Conservation (phyloP, 305 asterid species). For the Striga hermonthica region DNA sequence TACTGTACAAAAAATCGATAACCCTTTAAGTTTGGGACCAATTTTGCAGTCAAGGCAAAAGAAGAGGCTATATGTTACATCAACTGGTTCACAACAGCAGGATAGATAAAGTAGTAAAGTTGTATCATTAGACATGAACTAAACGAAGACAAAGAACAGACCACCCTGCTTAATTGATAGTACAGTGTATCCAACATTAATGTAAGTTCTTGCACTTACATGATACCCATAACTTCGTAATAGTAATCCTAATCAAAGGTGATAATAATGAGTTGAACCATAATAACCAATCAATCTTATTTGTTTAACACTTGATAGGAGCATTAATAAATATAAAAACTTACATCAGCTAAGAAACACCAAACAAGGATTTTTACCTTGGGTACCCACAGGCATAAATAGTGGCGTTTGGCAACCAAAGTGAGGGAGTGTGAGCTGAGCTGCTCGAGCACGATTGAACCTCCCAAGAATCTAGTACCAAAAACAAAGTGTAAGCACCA, state of each 20-base stretch:
- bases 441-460: conserved; percentile 96
- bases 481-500: conserved; percentile 19
- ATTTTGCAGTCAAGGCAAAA: too few species aligned
- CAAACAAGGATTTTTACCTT: conserved; percentile 47
- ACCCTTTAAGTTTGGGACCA: too few species aligned
- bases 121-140: too few species aligned
- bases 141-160: too few species aligned
- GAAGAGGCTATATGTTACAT: background rate
- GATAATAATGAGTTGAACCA: background rate
- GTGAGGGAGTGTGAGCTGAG: conserved; percentile 84
- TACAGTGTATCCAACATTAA: background rate
- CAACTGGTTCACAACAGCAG: background rate
- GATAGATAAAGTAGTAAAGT: too few species aligned
- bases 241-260: too few species aligned
- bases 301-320: conserved; percentile 7
- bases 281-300: conserved; percentile 8
- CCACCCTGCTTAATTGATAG: too few species aligned
- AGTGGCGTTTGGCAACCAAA: conserved; percentile 80
- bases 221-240: too few species aligned
- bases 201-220: background rate
- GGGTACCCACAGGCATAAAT: conserved; percentile 98
- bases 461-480: conserved; percentile 74
- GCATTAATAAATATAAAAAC: too few species aligned
- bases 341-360: conserved; percentile 20
- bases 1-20: too few species aligned